Evolutionary conservation across 805 yeast species (phyloP).

Genomic region (Kregervanrija pseudodelftensis): DNA sequence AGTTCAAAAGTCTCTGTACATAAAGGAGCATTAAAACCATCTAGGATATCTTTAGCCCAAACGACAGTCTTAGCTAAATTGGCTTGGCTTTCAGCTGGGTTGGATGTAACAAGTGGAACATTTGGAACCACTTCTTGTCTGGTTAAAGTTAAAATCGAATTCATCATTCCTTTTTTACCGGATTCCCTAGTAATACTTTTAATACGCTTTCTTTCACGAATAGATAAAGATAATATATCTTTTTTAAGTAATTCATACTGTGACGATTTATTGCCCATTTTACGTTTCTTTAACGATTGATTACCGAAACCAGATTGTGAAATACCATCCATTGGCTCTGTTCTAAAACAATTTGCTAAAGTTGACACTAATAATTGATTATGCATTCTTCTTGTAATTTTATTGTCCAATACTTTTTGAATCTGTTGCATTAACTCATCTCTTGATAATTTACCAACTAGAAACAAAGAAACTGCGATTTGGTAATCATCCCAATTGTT

Average conservation of each 20-base stretch:
- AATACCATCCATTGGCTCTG: constrained; percentile 56
- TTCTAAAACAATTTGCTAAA: constrained; percentile 76
- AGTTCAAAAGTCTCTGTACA: constrained; percentile 71
- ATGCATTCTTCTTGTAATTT: constrained; percentile 54
- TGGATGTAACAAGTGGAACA: constrained; percentile 59
- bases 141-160: constrained; percentile 59
- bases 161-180: constrained; percentile 70
- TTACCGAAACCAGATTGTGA: constrained; percentile 42
- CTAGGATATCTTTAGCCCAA: constrained; percentile 90
- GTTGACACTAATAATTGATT: constrained; percentile 77
- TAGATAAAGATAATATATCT: constrained; percentile 80
- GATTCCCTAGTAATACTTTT: constrained; percentile 78
- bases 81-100: constrained; percentile 1
- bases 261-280: constrained; percentile 47
- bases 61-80: constrained; percentile 44
- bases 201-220: constrained; percentile 77
- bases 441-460: constrained; percentile 74
- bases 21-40: constrained; percentile 76
- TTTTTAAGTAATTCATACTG: constrained; percentile 79
- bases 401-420: constrained; percentile 42
- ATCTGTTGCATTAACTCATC: constrained; percentile 59
- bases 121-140: constrained; percentile 74
- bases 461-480: constrained; percentile 64
- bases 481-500: constrained; percentile 83
- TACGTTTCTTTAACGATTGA: constrained; percentile 31